Evolutionary conservation across 1,284 basidiomycete genomes (phyloP).

Genomic region (Rhodotorula sp.): DNA sequence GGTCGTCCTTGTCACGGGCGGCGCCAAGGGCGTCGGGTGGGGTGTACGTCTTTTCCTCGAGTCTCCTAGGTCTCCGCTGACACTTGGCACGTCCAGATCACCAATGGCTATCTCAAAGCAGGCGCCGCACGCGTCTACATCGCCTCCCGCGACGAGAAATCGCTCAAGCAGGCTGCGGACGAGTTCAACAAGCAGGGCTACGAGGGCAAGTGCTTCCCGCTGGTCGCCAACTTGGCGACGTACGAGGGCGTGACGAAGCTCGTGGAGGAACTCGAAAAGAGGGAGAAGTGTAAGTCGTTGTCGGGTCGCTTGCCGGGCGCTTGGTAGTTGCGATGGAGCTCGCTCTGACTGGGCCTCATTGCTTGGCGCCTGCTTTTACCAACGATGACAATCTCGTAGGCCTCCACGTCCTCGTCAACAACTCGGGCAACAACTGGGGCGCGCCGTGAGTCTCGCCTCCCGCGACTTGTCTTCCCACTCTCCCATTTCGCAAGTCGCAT

Average conservation of each 20-base stretch:
- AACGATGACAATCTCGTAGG: conserved; percentile 40
- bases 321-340: too few relatives aligned
- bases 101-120: conserved; percentile 66
- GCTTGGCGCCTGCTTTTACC: rapidly evolving
- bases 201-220: conserved; percentile 60
- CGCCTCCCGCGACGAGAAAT: conserved; percentile 62
- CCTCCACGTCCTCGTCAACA: conserved; percentile 67
- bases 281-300: conserved; percentile 56
- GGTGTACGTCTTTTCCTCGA: conserved; percentile 11
- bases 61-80: neutral
- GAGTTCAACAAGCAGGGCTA: conserved; percentile 62
- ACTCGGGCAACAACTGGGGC: conserved; percentile 48
- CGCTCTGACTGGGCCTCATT: too few relatives aligned
- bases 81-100: conserved; percentile 57
- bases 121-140: conserved; percentile 70
- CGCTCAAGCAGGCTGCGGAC: conserved; percentile 62
- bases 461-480: neutral
- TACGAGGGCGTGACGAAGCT: conserved; percentile 62
- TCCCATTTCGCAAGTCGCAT: neutral
- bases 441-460: neutral
- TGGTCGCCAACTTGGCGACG: conserved; percentile 64
- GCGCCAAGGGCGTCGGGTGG: conserved; percentile 54
- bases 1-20: conserved; percentile 64
- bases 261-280: conserved; percentile 58
- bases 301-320: conserved; percentile 19